These are phyloP conservation scores for Dacryopinax spathularia DNA, from an alignment of 768 basidiomycete species.

Conservation along the genomic window DNA sequence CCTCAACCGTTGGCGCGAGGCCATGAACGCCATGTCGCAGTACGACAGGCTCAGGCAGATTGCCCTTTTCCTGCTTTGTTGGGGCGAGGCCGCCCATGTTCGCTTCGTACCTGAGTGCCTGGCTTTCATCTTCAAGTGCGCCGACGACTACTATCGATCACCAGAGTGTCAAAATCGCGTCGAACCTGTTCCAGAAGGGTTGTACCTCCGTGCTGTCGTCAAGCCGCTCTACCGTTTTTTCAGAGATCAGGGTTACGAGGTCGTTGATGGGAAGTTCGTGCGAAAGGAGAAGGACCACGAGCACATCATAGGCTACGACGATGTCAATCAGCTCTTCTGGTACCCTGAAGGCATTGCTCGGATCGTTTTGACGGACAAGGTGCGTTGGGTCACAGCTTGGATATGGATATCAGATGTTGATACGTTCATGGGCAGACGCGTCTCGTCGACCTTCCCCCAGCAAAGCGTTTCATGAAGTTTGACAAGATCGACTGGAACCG, in stretches of 20 bases:
- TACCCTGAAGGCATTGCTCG: slow-evolving; percentile 96
- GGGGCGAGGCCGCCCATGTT: slow-evolving; percentile 97
- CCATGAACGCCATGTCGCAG: slow-evolving; percentile 97
- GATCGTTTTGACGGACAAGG: slow-evolving; percentile 81
- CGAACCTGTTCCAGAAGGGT: slow-evolving; percentile 85
- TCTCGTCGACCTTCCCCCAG: slow-evolving; percentile 77
- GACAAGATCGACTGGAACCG: slow-evolving; percentile 93
- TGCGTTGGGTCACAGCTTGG: slow-evolving; percentile 20
- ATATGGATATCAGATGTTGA: slow-evolving; percentile 17
- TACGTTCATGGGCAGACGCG: slow-evolving; percentile 49
- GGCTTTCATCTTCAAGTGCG: slow-evolving; percentile 99
- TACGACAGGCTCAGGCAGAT: slow-evolving; percentile 95
- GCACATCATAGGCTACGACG: slow-evolving; percentile 93
- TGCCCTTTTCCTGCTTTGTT: slow-evolving; percentile 85
- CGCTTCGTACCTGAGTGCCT: slow-evolving; percentile 92
- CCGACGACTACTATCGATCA: slow-evolving; percentile 97
- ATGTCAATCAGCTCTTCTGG: slow-evolving; percentile 98
- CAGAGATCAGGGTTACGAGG: slow-evolving; percentile 94
- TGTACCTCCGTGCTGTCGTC: slow-evolving; percentile 81
- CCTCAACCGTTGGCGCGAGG: slow-evolving; percentile 84
- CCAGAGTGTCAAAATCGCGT: slow-evolving; percentile 91
- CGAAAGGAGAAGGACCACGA: slow-evolving; percentile 86
- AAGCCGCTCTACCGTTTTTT: slow-evolving; percentile 95
- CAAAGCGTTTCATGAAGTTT: slow-evolving; percentile 92
- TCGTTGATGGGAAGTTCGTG: slow-evolving; percentile 88